Base-by-base conservation (phyloP, 78 protist species). In the Dictyostelium firmibasis region DNA sequence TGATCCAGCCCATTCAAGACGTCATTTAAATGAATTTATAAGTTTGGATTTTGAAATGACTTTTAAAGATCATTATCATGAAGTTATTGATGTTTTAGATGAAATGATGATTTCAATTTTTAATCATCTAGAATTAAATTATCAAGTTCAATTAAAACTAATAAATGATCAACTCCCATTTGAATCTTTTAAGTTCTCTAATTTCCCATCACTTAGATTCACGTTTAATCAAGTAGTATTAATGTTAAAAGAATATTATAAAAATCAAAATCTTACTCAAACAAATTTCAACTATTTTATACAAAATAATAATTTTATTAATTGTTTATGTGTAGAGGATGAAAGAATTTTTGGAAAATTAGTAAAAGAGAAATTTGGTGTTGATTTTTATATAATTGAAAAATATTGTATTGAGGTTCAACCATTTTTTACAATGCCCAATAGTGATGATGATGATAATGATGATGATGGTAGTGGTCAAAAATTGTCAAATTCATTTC, bases 401-500 rank as follows among this genome's bases (percentile, higher is more conserved):
- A 75, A 96, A 81, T 98, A 92, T 96, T 99, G 98, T 9, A 6
- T 76, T 33, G 67, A 83, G 4, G 97, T 91, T 29, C 98, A 99
- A 14, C 99, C 99, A 72, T 99, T 99, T 98, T 99, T 99, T 99
- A 99, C 99, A 8, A 98, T 99, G 99, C 98, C 99, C 29, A 91
- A 95, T 79, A 97, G 99, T 23, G 27, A 44, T 64, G 43, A 97
- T 91, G 77, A 84, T n/a, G n/a, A n/a, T n/a, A n/a, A n/a, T n/a
- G n/a, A n/a, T n/a, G n/a, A n/a, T n/a, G n/a, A n/a, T n/a, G n/a
- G n/a, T n/a, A n/a, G n/a, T n/a, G n/a, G n/a, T n/a, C n/a, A n/a
- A 36, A 77, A 83, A 25, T 97, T 85, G 96, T 35, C 99, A 81
- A 98, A 99, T 94, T 97, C 99, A 69, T 99, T 98, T 97, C 99